Evolutionary conservation across 1,284 basidiomycete genomes (phyloP).

Genomic region (Rhodotorula sp.): DNA sequence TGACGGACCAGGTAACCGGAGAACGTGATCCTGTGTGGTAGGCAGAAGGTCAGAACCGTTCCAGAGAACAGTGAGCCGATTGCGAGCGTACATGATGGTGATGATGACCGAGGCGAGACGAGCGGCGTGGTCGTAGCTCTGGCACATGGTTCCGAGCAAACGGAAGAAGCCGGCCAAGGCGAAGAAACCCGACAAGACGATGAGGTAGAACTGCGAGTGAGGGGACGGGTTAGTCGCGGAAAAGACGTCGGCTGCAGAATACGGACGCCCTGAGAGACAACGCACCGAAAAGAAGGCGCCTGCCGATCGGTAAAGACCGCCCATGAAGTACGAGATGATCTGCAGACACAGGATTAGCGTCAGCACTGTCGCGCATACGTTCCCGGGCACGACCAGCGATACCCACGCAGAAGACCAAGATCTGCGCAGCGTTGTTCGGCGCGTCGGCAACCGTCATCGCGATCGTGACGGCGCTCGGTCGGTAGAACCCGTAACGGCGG

Average conservation of each 20-base stretch:
- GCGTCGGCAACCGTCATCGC: constrained; percentile 58
- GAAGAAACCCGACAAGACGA: constrained; percentile 51
- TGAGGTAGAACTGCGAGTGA: constrained; percentile 45
- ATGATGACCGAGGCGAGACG: constrained; percentile 56
- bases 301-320: constrained; percentile 51
- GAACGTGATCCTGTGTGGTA: constrained; percentile 18
- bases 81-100: constrained; percentile 56
- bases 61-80: constrained; percentile 53
- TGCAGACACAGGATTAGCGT: too few species aligned
- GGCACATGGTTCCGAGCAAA: constrained; percentile 53
- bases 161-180: constrained; percentile 56
- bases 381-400: constrained; percentile 35
- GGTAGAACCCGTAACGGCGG: constrained; percentile 75
- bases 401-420: constrained; percentile 52
- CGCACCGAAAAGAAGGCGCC: constrained; percentile 54
- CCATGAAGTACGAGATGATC: constrained; percentile 51
- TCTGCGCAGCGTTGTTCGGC: constrained; percentile 54
- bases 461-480: constrained; percentile 69
- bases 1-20: constrained; percentile 41
- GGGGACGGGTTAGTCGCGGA: too few species aligned
- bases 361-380: too few species aligned
- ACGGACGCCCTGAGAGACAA: too few species aligned
- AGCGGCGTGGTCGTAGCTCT: constrained; percentile 56
- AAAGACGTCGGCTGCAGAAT: too few species aligned
- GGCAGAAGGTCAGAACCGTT: not conserved